Evolutionary conservation across 495 filamentous ascomycete genomes (phyloP).

Genomic region (Aspergillus nidulans): DNA sequence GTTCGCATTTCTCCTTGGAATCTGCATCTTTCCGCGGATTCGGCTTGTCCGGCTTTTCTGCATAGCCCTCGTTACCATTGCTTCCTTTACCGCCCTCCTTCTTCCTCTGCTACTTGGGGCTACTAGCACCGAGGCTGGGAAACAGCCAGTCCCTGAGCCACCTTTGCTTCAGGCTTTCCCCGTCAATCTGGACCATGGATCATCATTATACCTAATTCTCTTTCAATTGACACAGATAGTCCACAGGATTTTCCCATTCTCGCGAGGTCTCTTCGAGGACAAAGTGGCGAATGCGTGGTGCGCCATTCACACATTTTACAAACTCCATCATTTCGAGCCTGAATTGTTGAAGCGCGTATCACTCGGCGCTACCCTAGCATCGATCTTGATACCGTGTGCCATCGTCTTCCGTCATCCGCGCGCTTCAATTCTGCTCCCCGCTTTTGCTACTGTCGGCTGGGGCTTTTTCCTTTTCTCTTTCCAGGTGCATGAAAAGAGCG

Average conservation of each 20-base stretch:
- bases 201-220: conserved; percentile 63
- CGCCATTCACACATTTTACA: conserved; percentile 80
- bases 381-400: conserved; percentile 72
- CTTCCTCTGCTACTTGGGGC: conserved; percentile 66
- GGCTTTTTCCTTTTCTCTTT: conserved; percentile 96
- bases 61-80: conserved; percentile 67
- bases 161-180: conserved; percentile 57
- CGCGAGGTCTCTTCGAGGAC: conserved; percentile 92
- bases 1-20: conserved; percentile 85
- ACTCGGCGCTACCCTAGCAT: conserved; percentile 65
- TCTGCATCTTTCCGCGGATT: conserved; percentile 71
- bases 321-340: conserved; percentile 66
- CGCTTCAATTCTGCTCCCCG: conserved; percentile 70
- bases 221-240: conserved; percentile 77
- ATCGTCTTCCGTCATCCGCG: conserved; percentile 75
- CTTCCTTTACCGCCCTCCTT: conserved; percentile 70
- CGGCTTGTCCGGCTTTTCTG: conserved; percentile 64
- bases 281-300: conserved; percentile 99
- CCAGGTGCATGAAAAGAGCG: conserved; percentile 97
- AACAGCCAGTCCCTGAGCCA: conserved; percentile 46
- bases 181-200: conserved; percentile 54
- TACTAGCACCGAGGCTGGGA: conserved; percentile 24
- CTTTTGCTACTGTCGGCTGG: conserved; percentile 80
- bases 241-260: conserved; percentile 90
- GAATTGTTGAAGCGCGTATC: conserved; percentile 71